Conservation (phyloP, 2,329 filamentous ascomycete species). For the Gyromitra esculenta region DNA sequence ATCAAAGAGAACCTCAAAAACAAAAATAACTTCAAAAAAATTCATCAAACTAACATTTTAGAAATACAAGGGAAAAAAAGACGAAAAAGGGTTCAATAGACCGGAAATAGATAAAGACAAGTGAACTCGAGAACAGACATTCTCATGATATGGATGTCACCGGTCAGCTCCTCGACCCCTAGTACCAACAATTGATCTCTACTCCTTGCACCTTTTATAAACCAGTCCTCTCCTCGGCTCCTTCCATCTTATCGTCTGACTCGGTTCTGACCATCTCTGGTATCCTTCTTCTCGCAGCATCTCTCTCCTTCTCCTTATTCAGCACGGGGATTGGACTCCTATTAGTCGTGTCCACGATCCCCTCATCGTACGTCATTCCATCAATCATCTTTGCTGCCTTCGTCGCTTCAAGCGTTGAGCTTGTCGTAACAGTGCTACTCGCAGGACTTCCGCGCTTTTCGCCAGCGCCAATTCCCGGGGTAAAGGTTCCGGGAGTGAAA, state of each 20-base stretch:
- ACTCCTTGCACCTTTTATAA: not conserved
- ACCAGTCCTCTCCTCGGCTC: not conserved
- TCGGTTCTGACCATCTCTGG: not conserved
- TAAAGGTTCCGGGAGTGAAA: not conserved
- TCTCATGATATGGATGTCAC: not conserved
- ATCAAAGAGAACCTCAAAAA: not conserved
- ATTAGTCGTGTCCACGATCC: slow-evolving; percentile 54
- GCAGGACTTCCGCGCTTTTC: slow-evolving; percentile 42
- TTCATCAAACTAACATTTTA: not conserved
- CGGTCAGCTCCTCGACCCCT: not conserved
- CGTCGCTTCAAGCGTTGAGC: slow-evolving; percentile 54
- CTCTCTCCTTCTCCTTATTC: slow-evolving; percentile 21
- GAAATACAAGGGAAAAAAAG: not conserved
- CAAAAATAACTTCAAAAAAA: not conserved
- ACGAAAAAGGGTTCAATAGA: not conserved
- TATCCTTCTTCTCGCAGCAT: slow-evolving; percentile 13
- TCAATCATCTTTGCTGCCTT: slow-evolving; percentile 57
- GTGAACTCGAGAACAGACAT: not conserved
- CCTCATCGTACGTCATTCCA: slow-evolving; percentile 58
- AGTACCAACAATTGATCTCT: not conserved
- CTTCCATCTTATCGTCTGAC: not conserved
- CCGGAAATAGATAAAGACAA: not conserved
- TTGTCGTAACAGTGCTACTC: slow-evolving; percentile 55
- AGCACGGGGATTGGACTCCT: slow-evolving; percentile 42
- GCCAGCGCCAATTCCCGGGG: not conserved